Evolutionary conservation across 345 rosid species (phyloP), one percentile per base, ranked within the genome.

Genomic region (Eucalyptus pauciflora): DNA sequence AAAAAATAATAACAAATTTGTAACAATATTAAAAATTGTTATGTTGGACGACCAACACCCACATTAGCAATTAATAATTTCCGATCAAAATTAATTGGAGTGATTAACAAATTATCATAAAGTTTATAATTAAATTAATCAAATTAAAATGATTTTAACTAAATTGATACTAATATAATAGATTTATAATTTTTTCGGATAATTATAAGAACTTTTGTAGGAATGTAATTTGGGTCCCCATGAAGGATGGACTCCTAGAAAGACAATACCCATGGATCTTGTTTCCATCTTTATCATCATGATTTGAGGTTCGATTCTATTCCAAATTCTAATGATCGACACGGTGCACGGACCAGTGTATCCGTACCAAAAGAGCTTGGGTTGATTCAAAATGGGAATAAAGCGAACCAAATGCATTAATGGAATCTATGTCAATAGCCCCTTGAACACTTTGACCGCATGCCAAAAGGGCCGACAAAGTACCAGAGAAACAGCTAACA

Each of bases 11-110:
- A 18, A 52, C 58, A 52, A 52, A 52, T 52, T 52, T 52, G 0
- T 52, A 52, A 52, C 10, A 7, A 52, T 52, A 52, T 52, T 52
- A 52, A 52, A 52, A 52, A 7, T 18, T 1, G 22, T 51, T 52
- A 52, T 7, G 22, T 52, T 52, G 56, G 2, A 52, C 4, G 0
- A 16, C 6, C 2, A 7, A 0, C 4, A 51, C 1, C 8, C 54
- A 51, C 8, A 16, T 6, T 16, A 50, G 7, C 1, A 4, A 5
- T 50, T 50, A 50, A 1, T 1, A 1, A 50, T 50, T 50, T 16
- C 1, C 4, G 2, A 3, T 51, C 9, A 51, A 51, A 17, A 52
- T 17, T 52, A 52, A 52, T 17, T 0, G 9, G 1, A 17, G 7
- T 2, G 2, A 51, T 0, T 17, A 52, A 52, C 4, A 52, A 52